These are phyloP conservation scores for Zygotorulaspora chibaensis DNA, from an alignment of 805 yeast species.

Conservation along the genomic window DNA sequence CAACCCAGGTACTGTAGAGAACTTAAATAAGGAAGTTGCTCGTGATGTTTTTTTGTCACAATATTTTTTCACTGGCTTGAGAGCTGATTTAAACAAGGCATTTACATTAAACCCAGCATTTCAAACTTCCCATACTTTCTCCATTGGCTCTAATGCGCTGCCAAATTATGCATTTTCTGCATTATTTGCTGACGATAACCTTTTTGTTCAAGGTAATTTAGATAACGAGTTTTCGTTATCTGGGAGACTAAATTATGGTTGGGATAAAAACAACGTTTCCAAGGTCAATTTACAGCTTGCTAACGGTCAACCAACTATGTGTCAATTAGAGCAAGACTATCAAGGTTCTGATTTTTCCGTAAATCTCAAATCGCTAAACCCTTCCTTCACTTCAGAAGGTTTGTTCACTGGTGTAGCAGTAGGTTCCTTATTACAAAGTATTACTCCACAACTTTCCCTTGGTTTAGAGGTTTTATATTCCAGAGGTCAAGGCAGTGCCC, in stretches of 20 bases:
- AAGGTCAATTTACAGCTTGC: constrained; percentile 87
- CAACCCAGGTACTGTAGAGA: constrained; percentile 94
- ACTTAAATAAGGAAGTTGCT: constrained; percentile 86
- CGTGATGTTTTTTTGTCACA: constrained; percentile 89
- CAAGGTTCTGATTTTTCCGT: constrained; percentile 84
- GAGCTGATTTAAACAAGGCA: constrained; percentile 93
- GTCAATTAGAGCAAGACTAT: constrained; percentile 93
- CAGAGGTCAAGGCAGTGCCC: constrained; percentile 57
- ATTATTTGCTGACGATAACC: constrained; percentile 77
- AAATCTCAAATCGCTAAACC: constrained; percentile 88
- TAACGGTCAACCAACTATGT: constrained; percentile 85
- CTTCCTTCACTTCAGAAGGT: constrained; percentile 59
- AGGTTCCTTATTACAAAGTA: constrained; percentile 83
- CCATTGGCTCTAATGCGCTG: constrained; percentile 77
- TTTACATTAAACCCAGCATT: constrained; percentile 88
- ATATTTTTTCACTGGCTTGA: constrained; percentile 88
- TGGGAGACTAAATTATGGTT: constrained; percentile 88
- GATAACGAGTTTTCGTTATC: constrained; percentile 82
- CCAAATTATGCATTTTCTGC: constrained; percentile 92
- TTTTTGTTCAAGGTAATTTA: constrained; percentile 85
- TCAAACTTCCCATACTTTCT: constrained; percentile 92
- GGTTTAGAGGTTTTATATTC: constrained; percentile 94
- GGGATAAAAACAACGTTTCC: constrained; percentile 74
- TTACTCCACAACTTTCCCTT: constrained; percentile 75
- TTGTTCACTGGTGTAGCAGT: constrained; percentile 87